Percentiles rank a stretch among this genome's conserved stretches.
Conservation (phyloP, 495 filamentous ascomycete species). For the Peziza echinospora region DNA sequence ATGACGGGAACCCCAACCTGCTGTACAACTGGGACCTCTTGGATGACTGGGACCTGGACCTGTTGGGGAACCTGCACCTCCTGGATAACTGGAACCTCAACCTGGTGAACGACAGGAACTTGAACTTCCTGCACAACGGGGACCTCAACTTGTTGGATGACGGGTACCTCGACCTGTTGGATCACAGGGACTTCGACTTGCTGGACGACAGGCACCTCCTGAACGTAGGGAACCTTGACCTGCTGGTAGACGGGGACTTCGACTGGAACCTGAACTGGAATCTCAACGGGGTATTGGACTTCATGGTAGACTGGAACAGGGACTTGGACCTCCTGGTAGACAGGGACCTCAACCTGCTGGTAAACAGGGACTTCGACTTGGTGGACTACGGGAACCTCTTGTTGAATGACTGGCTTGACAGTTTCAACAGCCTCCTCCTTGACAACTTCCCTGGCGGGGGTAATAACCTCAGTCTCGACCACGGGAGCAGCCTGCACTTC, state of each 20-base stretch:
- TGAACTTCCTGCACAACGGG: background rate
- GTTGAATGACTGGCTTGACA: constrained; percentile 21
- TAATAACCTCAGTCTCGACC: background rate
- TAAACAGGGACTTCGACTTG: background rate
- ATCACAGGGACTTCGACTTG: background rate
- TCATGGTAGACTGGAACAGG: background rate
- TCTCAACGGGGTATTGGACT: background rate
- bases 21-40: background rate
- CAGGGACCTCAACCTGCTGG: background rate
- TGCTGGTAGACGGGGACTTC: background rate
- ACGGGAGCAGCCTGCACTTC: background rate
- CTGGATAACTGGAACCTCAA: background rate
- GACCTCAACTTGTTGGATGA: background rate
- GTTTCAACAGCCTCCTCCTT: constrained; percentile 33
- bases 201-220: background rate
- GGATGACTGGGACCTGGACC: background rate
- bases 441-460: background rate
- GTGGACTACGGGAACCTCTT: background rate
- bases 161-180: background rate
- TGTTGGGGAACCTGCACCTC: background rate
- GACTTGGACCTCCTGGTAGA: background rate
- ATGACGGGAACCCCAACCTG: background rate
- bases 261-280: background rate
- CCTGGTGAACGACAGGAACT: background rate
- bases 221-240: background rate